Evolutionary conservation across 2,329 filamentous ascomycete species (phyloP), one percentile per base, ranked within the genome.

Genomic region (Chaetothyriales sp.): DNA sequence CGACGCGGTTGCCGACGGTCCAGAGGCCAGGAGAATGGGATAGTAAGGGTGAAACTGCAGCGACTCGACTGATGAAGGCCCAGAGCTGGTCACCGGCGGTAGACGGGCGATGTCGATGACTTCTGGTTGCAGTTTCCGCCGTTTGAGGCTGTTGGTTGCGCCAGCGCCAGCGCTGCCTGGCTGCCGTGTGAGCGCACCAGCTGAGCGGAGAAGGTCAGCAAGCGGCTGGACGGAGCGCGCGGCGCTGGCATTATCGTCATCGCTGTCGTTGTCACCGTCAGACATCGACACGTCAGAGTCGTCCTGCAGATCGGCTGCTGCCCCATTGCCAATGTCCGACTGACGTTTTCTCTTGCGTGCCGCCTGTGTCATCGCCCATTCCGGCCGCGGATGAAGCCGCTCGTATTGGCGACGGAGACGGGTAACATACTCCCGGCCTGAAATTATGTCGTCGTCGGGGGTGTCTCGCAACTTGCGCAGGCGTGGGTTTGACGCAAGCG

Each of bases 41-140:
- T 88, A 84, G 58, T 81, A 75, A 26, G 90, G 88, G 68, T 98
- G 92, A 75, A 96, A 95, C 8, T 81, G 82, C 36, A 98, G 78
- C 43, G 84, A 87, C 43, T 82, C 83, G 58, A 96, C 82, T 9
- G 86, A 78, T 18, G 84, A 85, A 66, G 72, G 51, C 12, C 51
- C 51, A 18, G 48, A 48, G 22, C 85, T 81, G 20, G 85, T 78
- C 57, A 96, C 83, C 65, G 95, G 88, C 65, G 89, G 84, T 56
- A 86, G 80, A 60, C 87, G 80, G 65, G 94, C 86, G 55, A 98
- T 94, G 65, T 93, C 85, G 59, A 98, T 75, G 45, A 87, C 82
- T 67, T 95, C 90, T 43, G 90, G 85, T 49, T 86, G 81, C 53
- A 96, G 73, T 63, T 84, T 87, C 60, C 80, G 77, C 7, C 49